Conservation (phyloP, 257 asterid species). For the Penstemon davidsonii region DNA sequence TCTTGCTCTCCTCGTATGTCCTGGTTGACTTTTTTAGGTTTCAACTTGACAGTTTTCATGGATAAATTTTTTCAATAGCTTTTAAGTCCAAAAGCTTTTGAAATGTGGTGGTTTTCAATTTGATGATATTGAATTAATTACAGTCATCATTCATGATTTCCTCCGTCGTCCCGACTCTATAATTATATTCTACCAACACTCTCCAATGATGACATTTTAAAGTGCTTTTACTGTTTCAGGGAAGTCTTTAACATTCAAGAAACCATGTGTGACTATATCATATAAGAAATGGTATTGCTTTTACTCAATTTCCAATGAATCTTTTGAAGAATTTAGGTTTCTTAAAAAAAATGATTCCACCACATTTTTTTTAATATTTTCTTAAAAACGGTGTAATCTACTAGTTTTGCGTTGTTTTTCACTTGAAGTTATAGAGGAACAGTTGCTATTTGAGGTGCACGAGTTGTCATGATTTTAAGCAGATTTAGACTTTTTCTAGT, state of each 20-base stretch:
- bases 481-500: neutral
- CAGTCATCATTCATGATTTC: too few species aligned
- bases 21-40: conserved; percentile 11
- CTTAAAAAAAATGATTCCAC: neutral
- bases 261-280: neutral
- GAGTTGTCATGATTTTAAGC: conserved; percentile 1
- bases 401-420: neutral
- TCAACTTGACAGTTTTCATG: conserved; percentile 13
- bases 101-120: neutral
- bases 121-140: too few species aligned
- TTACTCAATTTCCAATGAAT: neutral
- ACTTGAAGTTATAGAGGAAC: neutral
- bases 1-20: conserved; percentile 10
- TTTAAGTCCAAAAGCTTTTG: conserved; percentile 5
- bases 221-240: neutral
- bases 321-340: neutral
- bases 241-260: neutral
- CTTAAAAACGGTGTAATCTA: neutral
- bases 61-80: conserved; percentile 13
- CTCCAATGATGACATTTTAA: too few species aligned
- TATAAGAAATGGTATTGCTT: neutral
- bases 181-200: too few species aligned
- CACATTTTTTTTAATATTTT: neutral
- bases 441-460: neutral
- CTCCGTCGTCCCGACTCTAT: too few species aligned